These are phyloP conservation scores for Amoebophrya sp. DNA, from an alignment of 169 alveolate species.

Conservation along the genomic window DNA sequence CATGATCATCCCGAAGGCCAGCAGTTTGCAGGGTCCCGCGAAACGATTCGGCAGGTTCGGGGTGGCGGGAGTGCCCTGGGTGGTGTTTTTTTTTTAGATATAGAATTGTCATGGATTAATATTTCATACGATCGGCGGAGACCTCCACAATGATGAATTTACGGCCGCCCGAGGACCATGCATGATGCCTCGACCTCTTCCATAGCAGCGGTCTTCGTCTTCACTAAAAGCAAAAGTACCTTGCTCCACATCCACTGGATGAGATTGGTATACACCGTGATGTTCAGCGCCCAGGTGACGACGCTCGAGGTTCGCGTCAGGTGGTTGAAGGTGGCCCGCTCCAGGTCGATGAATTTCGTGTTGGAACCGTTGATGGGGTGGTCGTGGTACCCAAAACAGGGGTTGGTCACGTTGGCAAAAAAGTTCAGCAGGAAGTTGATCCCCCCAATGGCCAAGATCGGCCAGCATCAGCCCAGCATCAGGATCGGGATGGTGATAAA, in stretches of 20 bases:
- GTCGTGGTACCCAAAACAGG: background rate
- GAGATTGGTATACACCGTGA: background rate
- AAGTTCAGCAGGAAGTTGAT: background rate
- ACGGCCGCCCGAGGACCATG: too few relatives aligned
- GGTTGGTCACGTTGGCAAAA: background rate
- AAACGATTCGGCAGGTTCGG: background rate
- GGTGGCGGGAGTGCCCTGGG: too few relatives aligned
- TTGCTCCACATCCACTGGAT: background rate
- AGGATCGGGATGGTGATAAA: background rate
- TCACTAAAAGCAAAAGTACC: background rate
- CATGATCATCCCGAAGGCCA: background rate
- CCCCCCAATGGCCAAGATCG: background rate
- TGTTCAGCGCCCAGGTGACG: background rate
- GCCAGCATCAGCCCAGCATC: background rate
- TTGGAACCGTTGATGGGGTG: background rate
- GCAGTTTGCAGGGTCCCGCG: background rate
- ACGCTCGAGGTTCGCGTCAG: background rate
- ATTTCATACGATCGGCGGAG: too few relatives aligned
- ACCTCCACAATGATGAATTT: too few relatives aligned
- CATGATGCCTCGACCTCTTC: too few relatives aligned
- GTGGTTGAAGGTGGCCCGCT: background rate
- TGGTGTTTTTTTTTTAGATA: too few relatives aligned
- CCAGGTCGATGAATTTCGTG: background rate
- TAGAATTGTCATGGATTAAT: too few relatives aligned
- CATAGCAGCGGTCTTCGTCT: too few relatives aligned